Evolutionary conservation across 352 stramenopile genomes (phyloP), one percentile per base, ranked within the genome.

Genomic region (Globisporangium uncinulatum): DNA sequence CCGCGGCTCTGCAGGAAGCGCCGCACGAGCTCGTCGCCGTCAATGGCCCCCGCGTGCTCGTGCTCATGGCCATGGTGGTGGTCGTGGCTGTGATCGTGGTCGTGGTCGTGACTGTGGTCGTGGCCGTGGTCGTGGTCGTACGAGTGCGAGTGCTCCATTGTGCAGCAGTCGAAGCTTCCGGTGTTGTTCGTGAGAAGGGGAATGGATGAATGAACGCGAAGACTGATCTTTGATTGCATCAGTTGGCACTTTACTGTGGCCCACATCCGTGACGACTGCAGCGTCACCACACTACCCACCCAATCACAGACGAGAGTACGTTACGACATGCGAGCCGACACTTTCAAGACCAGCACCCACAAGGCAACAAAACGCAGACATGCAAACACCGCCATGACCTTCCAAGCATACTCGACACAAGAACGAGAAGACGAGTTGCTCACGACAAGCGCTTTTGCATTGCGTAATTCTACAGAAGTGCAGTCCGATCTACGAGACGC

Each of bases 11-110:
- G 46, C 49, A 67, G 76, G 65, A 94, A 94, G 60, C 79, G 79
- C 19, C 68, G 77, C 48, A 94, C 73, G 31, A 87, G 54, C 51
- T 92, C 77, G 62, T 89, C 78, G 45, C 66, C 73, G 57, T 87
- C 78, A 50, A 85, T 70, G 46, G 57, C 61, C 37, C 46, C 34
- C 1, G 34, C 62, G 37, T 67, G 54, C 29, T 73, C 60, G 50
- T 71, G 51, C 7, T 49, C 31, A 47, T 81, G 71, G 1, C 14
- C 46, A 17, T 84, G 72, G 1, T 53, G 41, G 53, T 84, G 74
- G 31, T 24, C 32, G 19, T 74, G 67, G 19, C 19, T 29, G 52
- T 79, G 70, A 17, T 39, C 47, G 62, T 55, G 50, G 29, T 55
- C 37, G 34, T 66, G 65, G 7, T 8, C 1, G 48, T 73, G 63